Conservation (phyloP, 2,329 filamentous ascomycete genomes). For the Talaromyces funiculosus region DNA sequence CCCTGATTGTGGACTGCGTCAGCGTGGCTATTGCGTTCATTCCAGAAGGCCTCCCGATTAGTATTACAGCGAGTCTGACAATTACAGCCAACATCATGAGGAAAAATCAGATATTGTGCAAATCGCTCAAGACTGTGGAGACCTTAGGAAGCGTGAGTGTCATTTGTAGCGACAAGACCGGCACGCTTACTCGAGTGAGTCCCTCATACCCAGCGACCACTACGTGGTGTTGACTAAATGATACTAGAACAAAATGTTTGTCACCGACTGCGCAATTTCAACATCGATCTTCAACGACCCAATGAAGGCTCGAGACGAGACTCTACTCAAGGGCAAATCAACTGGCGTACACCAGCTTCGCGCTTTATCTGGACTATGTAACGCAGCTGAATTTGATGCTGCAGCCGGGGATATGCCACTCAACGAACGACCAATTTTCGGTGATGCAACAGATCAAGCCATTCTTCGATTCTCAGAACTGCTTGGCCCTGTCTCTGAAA, state of each 20-base stretch:
- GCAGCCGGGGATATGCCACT: constrained; percentile 56
- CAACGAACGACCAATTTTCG: constrained; percentile 59
- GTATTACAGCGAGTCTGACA: constrained; percentile 64
- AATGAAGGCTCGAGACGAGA: constrained; percentile 46
- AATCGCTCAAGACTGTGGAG: constrained; percentile 72
- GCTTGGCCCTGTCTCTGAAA: constrained; percentile 55
- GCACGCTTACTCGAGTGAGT: constrained; percentile 39
- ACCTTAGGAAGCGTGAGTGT: constrained; percentile 67
- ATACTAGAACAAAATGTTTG: constrained; percentile 62
- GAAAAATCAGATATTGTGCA: constrained; percentile 72
- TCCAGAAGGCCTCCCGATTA: constrained; percentile 67
- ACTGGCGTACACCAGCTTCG: constrained; percentile 50
- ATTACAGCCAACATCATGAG: constrained; percentile 73
- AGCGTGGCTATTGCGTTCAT: constrained; percentile 70
- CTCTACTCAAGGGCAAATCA: constrained; percentile 22
- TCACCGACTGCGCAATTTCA: constrained; percentile 59
- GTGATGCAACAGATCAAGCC: constrained; percentile 71
- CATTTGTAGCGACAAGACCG: constrained; percentile 73
- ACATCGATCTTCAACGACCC: constrained; percentile 44
- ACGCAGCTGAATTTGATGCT: constrained; percentile 69
- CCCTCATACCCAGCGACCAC: neutral
- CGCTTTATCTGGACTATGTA: constrained; percentile 62
- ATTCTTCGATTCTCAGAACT: constrained; percentile 66
- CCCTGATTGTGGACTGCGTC: constrained; percentile 67
- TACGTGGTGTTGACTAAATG: constrained; percentile 3